phyloP scores from a whole-genome alignment of 1,284 basidiomycete species.

The Moesziomyces antarcticus region DNA sequence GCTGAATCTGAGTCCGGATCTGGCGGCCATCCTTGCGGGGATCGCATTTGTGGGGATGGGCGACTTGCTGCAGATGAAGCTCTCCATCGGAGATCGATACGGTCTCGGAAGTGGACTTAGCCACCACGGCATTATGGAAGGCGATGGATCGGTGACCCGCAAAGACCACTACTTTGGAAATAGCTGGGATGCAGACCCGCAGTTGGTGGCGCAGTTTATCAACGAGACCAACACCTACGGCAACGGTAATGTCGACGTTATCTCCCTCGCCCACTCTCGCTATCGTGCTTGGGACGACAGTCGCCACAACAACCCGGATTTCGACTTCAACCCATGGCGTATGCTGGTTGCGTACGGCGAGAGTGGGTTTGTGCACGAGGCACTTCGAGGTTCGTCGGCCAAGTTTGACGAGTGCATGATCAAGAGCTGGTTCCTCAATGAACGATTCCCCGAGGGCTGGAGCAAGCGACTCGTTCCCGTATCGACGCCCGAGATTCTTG shows the following conservation, averaged over 20 bases:
- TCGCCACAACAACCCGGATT: constrained; percentile 20
- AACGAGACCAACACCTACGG: constrained; percentile 41
- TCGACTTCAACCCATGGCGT: constrained; percentile 45
- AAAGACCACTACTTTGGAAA: constrained; percentile 42
- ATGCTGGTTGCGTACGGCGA: constrained; percentile 39
- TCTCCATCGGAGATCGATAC: constrained; percentile 38
- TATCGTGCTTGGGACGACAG: constrained; percentile 23
- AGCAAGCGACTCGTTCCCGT: constrained; percentile 26
- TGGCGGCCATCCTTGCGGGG: constrained; percentile 56
- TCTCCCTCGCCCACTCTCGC: constrained; percentile 29
- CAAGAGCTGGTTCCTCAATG: constrained; percentile 31
- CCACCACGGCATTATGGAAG: constrained; percentile 35
- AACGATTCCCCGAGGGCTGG: constrained; percentile 35
- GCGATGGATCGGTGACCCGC: constrained; percentile 40
- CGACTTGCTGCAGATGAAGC: constrained; percentile 54
- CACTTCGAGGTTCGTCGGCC: constrained; percentile 26
- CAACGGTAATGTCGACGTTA: constrained; percentile 21
- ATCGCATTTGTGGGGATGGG: constrained; percentile 57
- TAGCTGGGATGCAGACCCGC: constrained; percentile 28
- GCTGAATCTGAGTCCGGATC: constrained; percentile 62
- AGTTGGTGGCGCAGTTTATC: constrained; percentile 23
- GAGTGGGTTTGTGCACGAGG: constrained; percentile 36
- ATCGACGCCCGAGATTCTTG: constrained; percentile 28
- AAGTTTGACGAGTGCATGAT: constrained; percentile 41
- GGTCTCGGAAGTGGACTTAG: constrained; percentile 25